phyloP scores from a whole-genome alignment of 345 rosid species.

The Dovyalis caffra region DNA sequence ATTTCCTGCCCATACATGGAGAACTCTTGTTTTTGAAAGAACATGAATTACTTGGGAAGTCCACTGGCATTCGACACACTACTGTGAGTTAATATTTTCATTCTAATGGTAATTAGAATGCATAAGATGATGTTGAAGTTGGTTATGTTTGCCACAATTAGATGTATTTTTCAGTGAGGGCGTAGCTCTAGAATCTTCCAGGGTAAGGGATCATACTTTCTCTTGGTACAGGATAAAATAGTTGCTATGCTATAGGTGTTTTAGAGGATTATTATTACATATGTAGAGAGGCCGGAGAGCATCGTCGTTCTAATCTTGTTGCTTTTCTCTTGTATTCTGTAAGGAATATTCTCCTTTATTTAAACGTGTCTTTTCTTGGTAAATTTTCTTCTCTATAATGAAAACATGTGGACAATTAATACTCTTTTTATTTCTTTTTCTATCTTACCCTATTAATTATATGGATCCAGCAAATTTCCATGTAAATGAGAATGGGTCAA shows the following conservation, averaged over 20 bases:
- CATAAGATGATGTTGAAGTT: background rate
- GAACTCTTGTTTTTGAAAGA: constrained; percentile 96
- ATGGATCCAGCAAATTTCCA: background rate
- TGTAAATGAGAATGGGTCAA: constrained; percentile 2
- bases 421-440: background rate
- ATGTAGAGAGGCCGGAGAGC: too few relatives aligned
- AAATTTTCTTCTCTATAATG: too few relatives aligned
- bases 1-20: constrained; percentile 95
- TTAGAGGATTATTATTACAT: too few relatives aligned
- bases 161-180: background rate
- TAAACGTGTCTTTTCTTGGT: too few relatives aligned
- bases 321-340: too few relatives aligned
- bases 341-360: too few relatives aligned
- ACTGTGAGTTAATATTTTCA: constrained; percentile 56
- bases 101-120: background rate
- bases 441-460: background rate
- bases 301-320: too few relatives aligned
- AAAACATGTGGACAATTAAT: background rate
- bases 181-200: background rate
- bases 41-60: constrained; percentile 90
- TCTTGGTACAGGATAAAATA: too few relatives aligned
- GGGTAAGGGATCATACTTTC: too few relatives aligned
- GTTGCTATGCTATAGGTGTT: too few relatives aligned
- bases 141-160: background rate
- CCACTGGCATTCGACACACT: constrained; percentile 91